phyloP scores from a whole-genome alignment of 106 monocot species.

The Apostasia shenzhenica region DNA sequence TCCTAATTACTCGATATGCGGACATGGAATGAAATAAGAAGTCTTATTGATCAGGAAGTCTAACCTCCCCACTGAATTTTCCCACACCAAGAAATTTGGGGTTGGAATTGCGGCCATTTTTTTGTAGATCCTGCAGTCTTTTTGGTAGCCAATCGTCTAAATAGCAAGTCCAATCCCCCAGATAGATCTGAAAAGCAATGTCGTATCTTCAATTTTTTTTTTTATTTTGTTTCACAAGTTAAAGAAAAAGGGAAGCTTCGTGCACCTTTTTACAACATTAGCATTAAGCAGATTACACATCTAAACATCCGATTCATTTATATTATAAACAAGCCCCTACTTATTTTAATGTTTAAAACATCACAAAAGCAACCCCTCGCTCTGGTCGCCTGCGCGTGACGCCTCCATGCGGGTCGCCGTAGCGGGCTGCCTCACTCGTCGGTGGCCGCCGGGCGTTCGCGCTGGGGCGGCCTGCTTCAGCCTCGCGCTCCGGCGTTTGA shows the following conservation, averaged over 20 bases:
- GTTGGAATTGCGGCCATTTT: slow-evolving; percentile 79
- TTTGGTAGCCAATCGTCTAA: slow-evolving; percentile 93
- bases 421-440: no score
- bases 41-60: not conserved
- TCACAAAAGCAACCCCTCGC: not conserved
- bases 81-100: slow-evolving; percentile 87
- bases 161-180: slow-evolving; percentile 63
- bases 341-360: not conserved
- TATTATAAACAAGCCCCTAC: not conserved
- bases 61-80: slow-evolving; percentile 92
- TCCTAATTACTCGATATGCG: no score
- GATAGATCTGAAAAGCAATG: slow-evolving; percentile 47
- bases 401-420: no score
- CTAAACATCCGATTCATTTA: not conserved
- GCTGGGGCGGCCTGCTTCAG: no score
- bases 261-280: no score
- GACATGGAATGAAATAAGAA: no score
- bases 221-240: not conserved
- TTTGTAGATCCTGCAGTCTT: slow-evolving; percentile 86
- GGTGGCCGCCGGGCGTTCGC: no score
- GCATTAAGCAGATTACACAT: no score
- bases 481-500: no score
- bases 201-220: not conserved
- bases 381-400: no score
- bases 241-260: no score